Evolutionary conservation across 768 basidiomycete species (phyloP), one percentile per base, ranked within the genome.

Genomic region (Rhizopogon vulgaris): DNA sequence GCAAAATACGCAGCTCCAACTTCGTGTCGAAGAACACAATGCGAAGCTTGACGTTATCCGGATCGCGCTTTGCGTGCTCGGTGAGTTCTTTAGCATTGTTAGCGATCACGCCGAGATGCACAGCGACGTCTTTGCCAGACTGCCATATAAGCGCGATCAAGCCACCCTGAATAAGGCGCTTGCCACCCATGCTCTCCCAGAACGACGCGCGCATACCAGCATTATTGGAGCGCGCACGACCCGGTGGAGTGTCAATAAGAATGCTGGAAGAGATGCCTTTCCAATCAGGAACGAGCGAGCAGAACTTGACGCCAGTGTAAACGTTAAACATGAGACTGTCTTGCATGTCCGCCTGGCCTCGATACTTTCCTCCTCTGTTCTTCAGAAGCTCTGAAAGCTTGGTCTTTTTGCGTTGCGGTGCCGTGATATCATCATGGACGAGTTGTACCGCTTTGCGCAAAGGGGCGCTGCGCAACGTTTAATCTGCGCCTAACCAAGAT

Each of bases 1-100:
- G 74, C 1, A 76, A 58, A 11, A 75, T 70, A 41, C 69, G 62
- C 7, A 85, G 61, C 58, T 85, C 77, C 1, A 85, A 67, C 8
- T 72, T 69, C 2, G 78, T 66, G 56, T 87, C 84, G 54, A 87
- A 87, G 64, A 90, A 89, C 11, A 74, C 67, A 38, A 87, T 67
- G 3, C 76, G 75, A 10, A 84, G 58, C 15, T 65, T 63, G 41
- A 87, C 65, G 3, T 64, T 63, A 1, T 71, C 60, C 11, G 52
- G 55, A 38, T 62, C 57, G 8, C 18, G 38, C 36, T 70, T 69
- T 3, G 75, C 74, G 0, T 76, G 72, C 4, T 78, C 73, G 0
- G 69, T 70, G 39, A 85, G 60, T 27, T 85, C 81, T 3, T 56
- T 60, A 6, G 61, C 47, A 11, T 69, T 66, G 38, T 74, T 78